Base-by-base conservation (phyloP, 495 filamentous ascomycete species). In the Lasiosphaeria ovina region DNA sequence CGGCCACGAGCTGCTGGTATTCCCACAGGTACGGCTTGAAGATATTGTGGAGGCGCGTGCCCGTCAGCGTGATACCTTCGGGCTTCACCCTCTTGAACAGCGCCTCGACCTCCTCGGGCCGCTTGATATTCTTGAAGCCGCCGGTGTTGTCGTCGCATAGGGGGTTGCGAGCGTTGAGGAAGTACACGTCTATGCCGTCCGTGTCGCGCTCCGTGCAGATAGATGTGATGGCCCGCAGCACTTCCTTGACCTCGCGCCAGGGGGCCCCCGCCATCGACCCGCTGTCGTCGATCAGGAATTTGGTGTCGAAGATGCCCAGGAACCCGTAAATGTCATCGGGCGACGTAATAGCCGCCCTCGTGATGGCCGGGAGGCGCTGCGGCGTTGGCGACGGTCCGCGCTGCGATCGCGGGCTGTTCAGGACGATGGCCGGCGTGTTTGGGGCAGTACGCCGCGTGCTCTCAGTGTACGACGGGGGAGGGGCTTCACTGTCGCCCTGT, bases 161-260 rank as follows among this genome's bases (percentile, higher is more conserved):
- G 11, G 68, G 72, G 58, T 72, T 72, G 68, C 77, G 65, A 2
- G 54, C 17, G 79, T 98, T 98, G 38, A 98, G 81, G 76, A 98
- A 98, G 79, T 89, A 89, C 66, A 98, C 81, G 73, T 98, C 94
- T 62, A 98, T 88, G n/a, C 94, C 94, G 73, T 97, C 92, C 10
- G 74, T 64, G 72, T 97, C 93, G 77, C 91, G 86, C 44, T 80
- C 73, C 1, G 91, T 90, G 76, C 93, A 96, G 68, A 98, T 88
- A 0, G 89, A 90, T 0, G 93, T 83, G 73, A 98, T 93, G 57
- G 84, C 79, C 17, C 83, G 76, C 9, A 98, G 83, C 36, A 90
- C 92, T 8, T 78, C 74, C 42, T 81, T 77, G 35, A 89, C 89
- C 74, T 97, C 91, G 17, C 75, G 72, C 94, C 94, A 98, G 48